Percentiles rank a stretch among this genome's conserved stretches.
Evolutionary conservation across 371 early-diverging fungal genomes (phyloP).

Genomic region (Apophysomyces sp.): DNA sequence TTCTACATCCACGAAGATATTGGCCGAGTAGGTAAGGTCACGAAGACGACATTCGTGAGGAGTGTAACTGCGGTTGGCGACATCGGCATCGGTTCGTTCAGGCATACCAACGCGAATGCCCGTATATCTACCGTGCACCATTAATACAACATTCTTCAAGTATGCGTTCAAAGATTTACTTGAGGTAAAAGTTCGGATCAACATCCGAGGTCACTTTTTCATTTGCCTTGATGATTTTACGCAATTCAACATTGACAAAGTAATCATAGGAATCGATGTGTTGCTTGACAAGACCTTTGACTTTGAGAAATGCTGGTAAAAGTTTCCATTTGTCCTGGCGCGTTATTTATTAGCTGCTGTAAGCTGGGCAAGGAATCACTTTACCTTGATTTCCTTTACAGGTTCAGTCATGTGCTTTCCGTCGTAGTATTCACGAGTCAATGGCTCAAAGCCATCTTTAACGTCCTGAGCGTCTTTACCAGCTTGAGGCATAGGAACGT

Average conservation of each 20-base stretch:
- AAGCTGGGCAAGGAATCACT: neutral
- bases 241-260: slow-evolving; percentile 95
- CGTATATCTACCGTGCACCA: slow-evolving; percentile 69
- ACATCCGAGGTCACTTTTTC: slow-evolving; percentile 97
- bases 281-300: slow-evolving; percentile 99
- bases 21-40: slow-evolving; percentile 98
- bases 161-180: slow-evolving; percentile 60
- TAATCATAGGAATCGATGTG: slow-evolving; percentile 99
- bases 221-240: slow-evolving; percentile 96
- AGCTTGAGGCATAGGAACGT: neutral
- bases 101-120: slow-evolving; percentile 92
- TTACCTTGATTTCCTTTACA: slow-evolving; percentile 51
- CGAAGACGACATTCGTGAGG: slow-evolving; percentile 99
- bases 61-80: slow-evolving; percentile 75
- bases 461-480: neutral
- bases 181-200: slow-evolving; percentile 96
- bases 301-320: slow-evolving; percentile 96
- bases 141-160: neutral
- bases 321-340: slow-evolving; percentile 96
- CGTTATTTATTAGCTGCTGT: neutral
- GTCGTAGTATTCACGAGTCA: slow-evolving; percentile 40
- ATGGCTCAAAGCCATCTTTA: slow-evolving; percentile 41
- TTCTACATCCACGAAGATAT: slow-evolving; percentile 97
- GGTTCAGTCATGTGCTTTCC: slow-evolving; percentile 49
- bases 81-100: slow-evolving; percentile 79